Percentiles rank a stretch among this genome's conserved stretches.
These are phyloP conservation scores for Piloderma croceum DNA, from an alignment of 768 basidiomycete species.

Conservation along the genomic window DNA sequence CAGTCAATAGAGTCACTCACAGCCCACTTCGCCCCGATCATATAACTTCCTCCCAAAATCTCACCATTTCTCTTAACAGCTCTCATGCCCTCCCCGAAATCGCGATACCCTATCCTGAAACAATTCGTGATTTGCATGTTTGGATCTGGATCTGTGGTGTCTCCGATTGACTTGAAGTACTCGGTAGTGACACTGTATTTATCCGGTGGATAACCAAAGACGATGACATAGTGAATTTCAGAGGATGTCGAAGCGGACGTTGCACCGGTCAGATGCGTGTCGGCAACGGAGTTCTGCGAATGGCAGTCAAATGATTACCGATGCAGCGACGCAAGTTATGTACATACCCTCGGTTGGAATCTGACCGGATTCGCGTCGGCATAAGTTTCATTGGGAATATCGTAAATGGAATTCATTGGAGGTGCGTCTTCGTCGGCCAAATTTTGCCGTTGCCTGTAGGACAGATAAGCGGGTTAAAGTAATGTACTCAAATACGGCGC, in stretches of 20 bases:
- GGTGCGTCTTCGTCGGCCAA: constrained; percentile 77
- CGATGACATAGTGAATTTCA: constrained; percentile 59
- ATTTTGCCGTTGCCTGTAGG: constrained; percentile 50
- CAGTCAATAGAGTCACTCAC: constrained; percentile 57
- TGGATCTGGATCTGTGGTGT: constrained; percentile 61
- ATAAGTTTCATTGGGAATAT: constrained; percentile 58
- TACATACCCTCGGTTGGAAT: constrained; percentile 44
- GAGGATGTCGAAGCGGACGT: constrained; percentile 25
- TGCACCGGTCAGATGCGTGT: constrained; percentile 31
- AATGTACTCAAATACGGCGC: constrained; percentile 8
- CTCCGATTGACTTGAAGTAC: constrained; percentile 71
- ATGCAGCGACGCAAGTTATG: constrained; percentile 1
- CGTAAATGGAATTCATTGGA: constrained; percentile 67
- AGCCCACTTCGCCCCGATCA: constrained; percentile 85
- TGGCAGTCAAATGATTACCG: constrained; percentile 4
- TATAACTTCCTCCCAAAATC: constrained; percentile 64
- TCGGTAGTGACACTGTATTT: constrained; percentile 66
- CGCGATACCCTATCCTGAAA: constrained; percentile 71
- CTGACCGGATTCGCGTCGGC: constrained; percentile 35
- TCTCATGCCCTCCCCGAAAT: constrained; percentile 68
- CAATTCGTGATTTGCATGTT: constrained; percentile 71
- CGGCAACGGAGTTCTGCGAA: constrained; percentile 34
- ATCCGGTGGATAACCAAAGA: constrained; percentile 87
- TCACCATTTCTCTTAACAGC: constrained; percentile 84
- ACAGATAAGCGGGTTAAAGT: constrained; percentile 5